Percentiles rank a stretch among this genome's conserved stretches.
phyloP scores from a whole-genome alignment of 768 basidiomycete species.

The Steccherinum ochraceum region DNA sequence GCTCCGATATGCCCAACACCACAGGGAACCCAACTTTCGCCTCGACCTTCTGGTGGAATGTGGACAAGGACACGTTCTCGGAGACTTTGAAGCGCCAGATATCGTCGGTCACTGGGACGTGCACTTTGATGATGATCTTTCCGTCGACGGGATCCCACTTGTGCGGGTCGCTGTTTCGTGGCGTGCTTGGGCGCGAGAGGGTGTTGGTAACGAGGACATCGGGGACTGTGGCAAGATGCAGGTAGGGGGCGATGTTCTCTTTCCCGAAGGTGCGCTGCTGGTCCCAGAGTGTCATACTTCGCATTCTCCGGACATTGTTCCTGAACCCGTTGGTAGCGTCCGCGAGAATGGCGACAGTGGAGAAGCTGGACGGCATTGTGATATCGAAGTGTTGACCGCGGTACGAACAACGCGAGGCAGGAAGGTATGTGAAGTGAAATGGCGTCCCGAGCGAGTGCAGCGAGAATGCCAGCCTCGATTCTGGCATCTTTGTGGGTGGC shows the following conservation, averaged over 20 bases:
- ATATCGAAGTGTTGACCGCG: not conserved
- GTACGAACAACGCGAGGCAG: not conserved
- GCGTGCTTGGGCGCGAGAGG: not conserved
- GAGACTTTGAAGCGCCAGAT: conserved; percentile 33
- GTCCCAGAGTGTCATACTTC: conserved; percentile 4
- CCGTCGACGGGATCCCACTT: conserved; percentile 28
- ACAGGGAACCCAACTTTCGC: conserved; percentile 31
- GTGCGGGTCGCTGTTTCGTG: conserved; percentile 1
- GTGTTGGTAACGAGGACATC: not conserved
- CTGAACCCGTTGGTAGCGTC: conserved; percentile 11
- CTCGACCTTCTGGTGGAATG: conserved; percentile 25
- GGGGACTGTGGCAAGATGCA: not conserved
- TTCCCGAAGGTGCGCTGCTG: not conserved
- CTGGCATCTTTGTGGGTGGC: not conserved
- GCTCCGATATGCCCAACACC: conserved; percentile 26
- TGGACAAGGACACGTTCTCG: conserved; percentile 22
- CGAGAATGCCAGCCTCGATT: not conserved
- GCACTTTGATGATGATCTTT: conserved; percentile 32
- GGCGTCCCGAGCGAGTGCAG: not conserved
- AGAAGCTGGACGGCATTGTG: conserved; percentile 6
- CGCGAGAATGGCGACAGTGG: conserved; percentile 6
- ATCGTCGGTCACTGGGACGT: conserved; percentile 33
- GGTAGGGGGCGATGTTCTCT: not conserved
- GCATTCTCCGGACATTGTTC: conserved; percentile 12
- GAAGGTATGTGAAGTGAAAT: conserved; percentile 1